Evolutionary conservation across 1,284 basidiomycete species (phyloP).

Genomic region (Moesziomyces globuligerus): DNA sequence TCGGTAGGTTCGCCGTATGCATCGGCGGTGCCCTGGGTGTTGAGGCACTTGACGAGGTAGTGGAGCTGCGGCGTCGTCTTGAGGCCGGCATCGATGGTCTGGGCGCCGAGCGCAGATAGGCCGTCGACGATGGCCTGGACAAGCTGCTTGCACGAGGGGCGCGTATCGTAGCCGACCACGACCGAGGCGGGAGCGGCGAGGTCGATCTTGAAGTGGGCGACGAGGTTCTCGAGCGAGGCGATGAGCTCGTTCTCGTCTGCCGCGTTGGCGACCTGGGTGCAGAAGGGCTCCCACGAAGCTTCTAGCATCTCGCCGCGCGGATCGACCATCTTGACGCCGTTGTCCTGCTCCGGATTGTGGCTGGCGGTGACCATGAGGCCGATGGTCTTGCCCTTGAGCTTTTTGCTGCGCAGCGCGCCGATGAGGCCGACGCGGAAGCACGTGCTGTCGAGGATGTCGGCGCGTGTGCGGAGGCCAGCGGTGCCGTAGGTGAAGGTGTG

Average conservation of each 20-base stretch:
- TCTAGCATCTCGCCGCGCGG: slow-evolving; percentile 99
- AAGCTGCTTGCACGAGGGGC: slow-evolving; percentile 86
- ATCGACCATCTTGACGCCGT: slow-evolving; percentile 98
- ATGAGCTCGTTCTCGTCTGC: slow-evolving; percentile 78
- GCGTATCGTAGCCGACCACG: slow-evolving; percentile 91
- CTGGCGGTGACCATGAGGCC: slow-evolving; percentile 99
- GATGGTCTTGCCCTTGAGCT: slow-evolving; percentile 86
- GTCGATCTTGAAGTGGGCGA: slow-evolving; percentile 80
- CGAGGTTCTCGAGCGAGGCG: slow-evolving; percentile 75
- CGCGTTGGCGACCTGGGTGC: slow-evolving; percentile 90
- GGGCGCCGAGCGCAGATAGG: slow-evolving; percentile 74
- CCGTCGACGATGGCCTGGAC: slow-evolving; percentile 85
- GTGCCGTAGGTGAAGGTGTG: slow-evolving; percentile 86
- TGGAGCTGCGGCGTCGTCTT: slow-evolving; percentile 95
- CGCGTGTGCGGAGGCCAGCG: slow-evolving; percentile 92
- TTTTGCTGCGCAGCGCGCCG: slow-evolving; percentile 89
- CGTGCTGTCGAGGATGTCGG: slow-evolving; percentile 84
- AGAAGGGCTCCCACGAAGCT: slow-evolving; percentile 88
- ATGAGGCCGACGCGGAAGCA: slow-evolving; percentile 92
- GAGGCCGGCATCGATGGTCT: slow-evolving; percentile 73
- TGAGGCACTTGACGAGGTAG: slow-evolving; percentile 90
- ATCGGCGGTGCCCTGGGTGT: slow-evolving; percentile 78
- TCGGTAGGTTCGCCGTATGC: slow-evolving; percentile 84
- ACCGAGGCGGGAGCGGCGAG: slow-evolving; percentile 80
- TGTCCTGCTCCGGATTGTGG: slow-evolving; percentile 97